Evolutionary conservation across 2,329 filamentous ascomycete species (phyloP).

Genomic region (Fusarium verticillioides): DNA sequence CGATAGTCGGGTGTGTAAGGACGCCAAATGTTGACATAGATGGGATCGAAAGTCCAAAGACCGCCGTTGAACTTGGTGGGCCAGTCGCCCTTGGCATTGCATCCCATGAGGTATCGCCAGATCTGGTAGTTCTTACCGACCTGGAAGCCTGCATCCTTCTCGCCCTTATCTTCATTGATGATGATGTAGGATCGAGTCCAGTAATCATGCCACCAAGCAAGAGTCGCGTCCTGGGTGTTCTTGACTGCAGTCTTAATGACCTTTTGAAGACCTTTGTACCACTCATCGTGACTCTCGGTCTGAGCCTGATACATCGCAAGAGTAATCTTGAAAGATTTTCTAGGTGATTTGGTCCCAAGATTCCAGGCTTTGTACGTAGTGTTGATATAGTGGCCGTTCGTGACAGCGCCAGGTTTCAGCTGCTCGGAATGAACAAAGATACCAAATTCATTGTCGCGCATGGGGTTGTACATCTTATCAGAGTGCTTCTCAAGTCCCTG

Average conservation of each 20-base stretch:
- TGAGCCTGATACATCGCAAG: not conserved
- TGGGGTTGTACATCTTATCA: slow-evolving; percentile 5
- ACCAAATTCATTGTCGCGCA: slow-evolving; percentile 6
- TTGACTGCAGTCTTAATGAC: slow-evolving; percentile 1
- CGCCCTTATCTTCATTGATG: not conserved
- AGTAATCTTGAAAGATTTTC: not conserved
- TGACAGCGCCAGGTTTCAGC: not conserved
- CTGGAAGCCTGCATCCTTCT: slow-evolving; percentile 1
- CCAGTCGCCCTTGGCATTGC: slow-evolving; percentile 1
- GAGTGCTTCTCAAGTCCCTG: not conserved
- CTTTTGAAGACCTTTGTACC: slow-evolving; percentile 1
- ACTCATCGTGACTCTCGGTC: not conserved
- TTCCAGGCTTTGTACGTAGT: slow-evolving; percentile 14
- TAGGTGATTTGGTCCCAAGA: not conserved
- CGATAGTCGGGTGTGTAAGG: slow-evolving; percentile 8
- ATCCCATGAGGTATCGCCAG: slow-evolving; percentile 19
- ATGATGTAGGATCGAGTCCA: slow-evolving; percentile 9
- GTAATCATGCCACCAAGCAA: slow-evolving; percentile 4
- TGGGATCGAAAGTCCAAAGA: slow-evolving; percentile 10
- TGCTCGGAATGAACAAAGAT: slow-evolving; percentile 13
- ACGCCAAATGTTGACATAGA: not conserved
- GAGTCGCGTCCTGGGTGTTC: not conserved
- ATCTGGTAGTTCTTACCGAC: slow-evolving; percentile 12
- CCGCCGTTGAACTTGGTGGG: slow-evolving; percentile 14
- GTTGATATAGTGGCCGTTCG: not conserved